These are phyloP conservation scores for Trichoderma asperelloides DNA, from an alignment of 495 filamentous ascomycete genomes.

Conservation along the genomic window DNA sequence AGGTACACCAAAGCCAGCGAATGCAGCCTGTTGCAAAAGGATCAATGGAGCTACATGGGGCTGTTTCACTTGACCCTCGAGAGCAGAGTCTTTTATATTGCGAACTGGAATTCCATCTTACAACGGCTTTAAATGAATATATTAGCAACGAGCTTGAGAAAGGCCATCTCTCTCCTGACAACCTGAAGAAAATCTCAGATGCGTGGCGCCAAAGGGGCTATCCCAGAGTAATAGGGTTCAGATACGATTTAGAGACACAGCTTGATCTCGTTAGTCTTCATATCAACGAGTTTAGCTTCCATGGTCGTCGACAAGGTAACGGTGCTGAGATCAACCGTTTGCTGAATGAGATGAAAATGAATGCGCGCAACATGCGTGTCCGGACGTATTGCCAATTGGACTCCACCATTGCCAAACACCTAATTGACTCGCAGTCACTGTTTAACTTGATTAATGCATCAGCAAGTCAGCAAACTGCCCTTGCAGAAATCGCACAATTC, in stretches of 20 bases:
- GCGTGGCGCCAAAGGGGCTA: slow-evolving; percentile 33
- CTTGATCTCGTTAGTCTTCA: slow-evolving; percentile 32
- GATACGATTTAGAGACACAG: slow-evolving; percentile 42
- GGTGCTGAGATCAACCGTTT: slow-evolving; percentile 21
- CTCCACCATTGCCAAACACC: slow-evolving; percentile 37
- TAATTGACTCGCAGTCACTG: slow-evolving; percentile 31
- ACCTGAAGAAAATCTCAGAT: slow-evolving; percentile 27
- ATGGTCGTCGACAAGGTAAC: slow-evolving; percentile 22
- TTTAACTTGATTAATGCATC: slow-evolving; percentile 26
- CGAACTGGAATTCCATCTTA: slow-evolving; percentile 33
- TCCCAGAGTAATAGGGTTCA: slow-evolving; percentile 34
- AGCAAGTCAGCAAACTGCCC: slow-evolving; percentile 23
- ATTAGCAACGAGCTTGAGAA: slow-evolving; percentile 28
- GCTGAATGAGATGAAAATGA: slow-evolving; percentile 30
- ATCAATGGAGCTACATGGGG: slow-evolving; percentile 15
- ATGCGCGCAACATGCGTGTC: slow-evolving; percentile 30
- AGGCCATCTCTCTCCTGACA: slow-evolving; percentile 28
- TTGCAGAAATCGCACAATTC: slow-evolving; percentile 30
- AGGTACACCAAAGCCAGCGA: slow-evolving; percentile 17
- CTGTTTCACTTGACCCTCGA: slow-evolving; percentile 32
- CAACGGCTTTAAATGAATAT: slow-evolving; percentile 28
- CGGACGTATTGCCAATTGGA: slow-evolving; percentile 40
- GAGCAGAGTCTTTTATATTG: slow-evolving; percentile 39
- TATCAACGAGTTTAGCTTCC: slow-evolving; percentile 34
- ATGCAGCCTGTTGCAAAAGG: slow-evolving; percentile 18